These are phyloP conservation scores for Rosellinia necatrix DNA, from an alignment of 2,329 filamentous ascomycete species.

Conservation along the genomic window DNA sequence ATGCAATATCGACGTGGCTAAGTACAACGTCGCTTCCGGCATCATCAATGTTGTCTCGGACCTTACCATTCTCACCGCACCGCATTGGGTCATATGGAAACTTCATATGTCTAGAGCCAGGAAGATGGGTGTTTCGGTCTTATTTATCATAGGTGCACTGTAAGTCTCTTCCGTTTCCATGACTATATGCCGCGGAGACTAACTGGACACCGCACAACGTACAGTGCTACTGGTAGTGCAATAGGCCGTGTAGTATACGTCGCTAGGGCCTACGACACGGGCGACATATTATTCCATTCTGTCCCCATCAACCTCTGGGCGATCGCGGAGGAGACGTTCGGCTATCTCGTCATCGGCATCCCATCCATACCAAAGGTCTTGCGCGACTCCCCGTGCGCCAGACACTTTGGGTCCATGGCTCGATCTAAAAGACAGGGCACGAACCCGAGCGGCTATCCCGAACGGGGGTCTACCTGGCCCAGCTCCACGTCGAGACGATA, in stretches of 20 bases:
- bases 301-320: slow-evolving; percentile 27
- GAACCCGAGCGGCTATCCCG: not conserved
- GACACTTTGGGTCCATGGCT: slow-evolving; percentile 14
- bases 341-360: slow-evolving; percentile 28
- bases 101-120: slow-evolving; percentile 17
- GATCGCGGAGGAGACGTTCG: slow-evolving; percentile 25
- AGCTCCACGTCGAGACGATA: slow-evolving; percentile 7
- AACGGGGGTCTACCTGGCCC: not conserved
- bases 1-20: slow-evolving; percentile 25
- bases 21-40: slow-evolving; percentile 23
- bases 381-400: slow-evolving; percentile 12
- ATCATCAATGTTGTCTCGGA: slow-evolving; percentile 29
- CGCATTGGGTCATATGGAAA: slow-evolving; percentile 30
- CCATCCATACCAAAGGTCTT: slow-evolving; percentile 23
- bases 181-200: not conserved
- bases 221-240: slow-evolving; percentile 24
- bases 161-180: slow-evolving; percentile 5
- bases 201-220: too few species aligned
- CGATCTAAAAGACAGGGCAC: slow-evolving; percentile 8
- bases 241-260: slow-evolving; percentile 22
- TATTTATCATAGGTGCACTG: slow-evolving; percentile 27
- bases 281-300: slow-evolving; percentile 20
- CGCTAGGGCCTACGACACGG: slow-evolving; percentile 6
- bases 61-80: slow-evolving; percentile 24
- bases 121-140: slow-evolving; percentile 26